phyloP scores from a whole-genome alignment of 176 grass and related monocot genomes.

The Neostapfia colusana region DNA sequence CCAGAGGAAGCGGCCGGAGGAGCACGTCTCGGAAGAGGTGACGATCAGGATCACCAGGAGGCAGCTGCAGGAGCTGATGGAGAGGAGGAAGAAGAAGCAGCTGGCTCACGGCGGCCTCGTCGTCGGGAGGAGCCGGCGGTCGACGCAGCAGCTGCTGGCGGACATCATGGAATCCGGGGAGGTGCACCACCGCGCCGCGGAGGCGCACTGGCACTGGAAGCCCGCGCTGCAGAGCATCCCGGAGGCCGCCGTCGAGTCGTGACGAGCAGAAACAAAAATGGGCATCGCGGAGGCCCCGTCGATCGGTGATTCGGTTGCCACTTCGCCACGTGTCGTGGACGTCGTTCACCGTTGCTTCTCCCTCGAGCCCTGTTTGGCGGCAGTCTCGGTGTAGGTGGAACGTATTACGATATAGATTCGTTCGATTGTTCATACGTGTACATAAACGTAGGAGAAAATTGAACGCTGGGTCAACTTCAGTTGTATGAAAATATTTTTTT shows the following conservation, averaged over 20 bases:
- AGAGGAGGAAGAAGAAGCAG: not conserved
- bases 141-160: slow-evolving; percentile 49
- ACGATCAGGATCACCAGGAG: slow-evolving; percentile 70
- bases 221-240: slow-evolving; percentile 70
- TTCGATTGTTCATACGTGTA: too few species aligned
- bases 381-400: too few species aligned
- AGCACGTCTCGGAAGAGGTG: slow-evolving; percentile 39
- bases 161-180: slow-evolving; percentile 63
- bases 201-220: slow-evolving; percentile 60
- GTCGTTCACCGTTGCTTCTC: too few species aligned
- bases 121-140: not conserved
- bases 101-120: not conserved
- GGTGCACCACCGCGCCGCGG: slow-evolving; percentile 39
- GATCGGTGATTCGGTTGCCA: too few species aligned
- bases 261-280: not conserved
- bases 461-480: too few species aligned
- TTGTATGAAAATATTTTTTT: too few species aligned
- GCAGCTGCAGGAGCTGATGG: slow-evolving; percentile 63
- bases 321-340: too few species aligned
- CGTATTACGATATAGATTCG: too few species aligned
- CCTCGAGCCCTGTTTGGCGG: too few species aligned
- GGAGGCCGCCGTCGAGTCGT: slow-evolving; percentile 46
- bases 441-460: too few species aligned
- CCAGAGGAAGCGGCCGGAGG: not conserved
- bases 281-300: too few species aligned